These are phyloP conservation scores for Flagelloscypha sp. DNA, from an alignment of 768 basidiomycete genomes.

Conservation along the genomic window DNA sequence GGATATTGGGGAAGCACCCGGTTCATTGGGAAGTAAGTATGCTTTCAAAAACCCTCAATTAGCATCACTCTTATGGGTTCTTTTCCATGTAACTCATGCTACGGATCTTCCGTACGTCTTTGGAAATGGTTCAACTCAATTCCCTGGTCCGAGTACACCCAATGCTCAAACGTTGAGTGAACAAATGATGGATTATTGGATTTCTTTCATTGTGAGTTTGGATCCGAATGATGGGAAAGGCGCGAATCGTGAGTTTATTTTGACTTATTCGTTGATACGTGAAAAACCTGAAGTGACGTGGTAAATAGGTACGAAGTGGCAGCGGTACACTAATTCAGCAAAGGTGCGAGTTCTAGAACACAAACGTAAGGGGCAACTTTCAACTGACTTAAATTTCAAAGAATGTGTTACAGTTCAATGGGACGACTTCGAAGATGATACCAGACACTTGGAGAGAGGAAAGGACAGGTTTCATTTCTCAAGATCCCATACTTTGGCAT, in stretches of 20 bases:
- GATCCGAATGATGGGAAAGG: conserved; percentile 15
- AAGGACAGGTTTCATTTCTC: conserved; percentile 4
- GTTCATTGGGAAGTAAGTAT: too few species aligned
- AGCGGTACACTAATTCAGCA: conserved; percentile 1
- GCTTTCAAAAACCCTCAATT: too few species aligned
- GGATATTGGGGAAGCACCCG: too few species aligned
- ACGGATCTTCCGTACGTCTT: conserved; percentile 12
- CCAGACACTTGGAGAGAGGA: conserved; percentile 6
- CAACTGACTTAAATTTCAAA: too few species aligned
- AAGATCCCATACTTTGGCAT: too few species aligned
- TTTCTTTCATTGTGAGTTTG: conserved; percentile 12
- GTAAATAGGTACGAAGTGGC: conserved; percentile 3
- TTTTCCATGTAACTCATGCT: conserved; percentile 9
- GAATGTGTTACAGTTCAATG: conserved; percentile 4
- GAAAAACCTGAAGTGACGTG: too few species aligned
- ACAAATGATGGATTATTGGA: conserved; percentile 16
- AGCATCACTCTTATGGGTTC: conserved; percentile 3
- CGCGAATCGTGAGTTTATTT: conserved; percentile 4
- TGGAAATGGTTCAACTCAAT: conserved; percentile 1
- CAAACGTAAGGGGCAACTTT: not conserved
- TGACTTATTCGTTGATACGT: not conserved
- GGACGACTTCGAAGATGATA: conserved; percentile 1
- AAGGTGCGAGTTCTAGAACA: not conserved
- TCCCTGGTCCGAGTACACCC: too few species aligned
- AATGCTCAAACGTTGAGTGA: conserved; percentile 7